phyloP scores from a whole-genome alignment of 2,329 filamentous ascomycete genomes.

The Fusarium odoratissimum region DNA sequence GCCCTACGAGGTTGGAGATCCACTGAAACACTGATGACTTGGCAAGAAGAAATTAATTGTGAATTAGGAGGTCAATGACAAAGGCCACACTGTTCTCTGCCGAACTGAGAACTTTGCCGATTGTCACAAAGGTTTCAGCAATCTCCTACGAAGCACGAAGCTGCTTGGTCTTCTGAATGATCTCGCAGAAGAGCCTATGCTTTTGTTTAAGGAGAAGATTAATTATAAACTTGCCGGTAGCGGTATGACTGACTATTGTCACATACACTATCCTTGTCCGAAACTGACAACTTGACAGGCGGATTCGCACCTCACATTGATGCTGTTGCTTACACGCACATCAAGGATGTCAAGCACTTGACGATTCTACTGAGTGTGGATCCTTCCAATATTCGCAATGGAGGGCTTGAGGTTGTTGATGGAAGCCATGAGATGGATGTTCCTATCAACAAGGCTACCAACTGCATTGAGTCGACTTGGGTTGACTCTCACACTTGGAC shows the following conservation, averaged over 20 bases:
- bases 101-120: background rate
- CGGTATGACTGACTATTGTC: no score
- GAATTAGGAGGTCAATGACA: background rate
- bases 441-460: background rate
- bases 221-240: background rate
- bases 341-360: background rate
- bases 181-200: background rate
- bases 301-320: slow-evolving; percentile 1
- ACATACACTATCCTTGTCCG: no score
- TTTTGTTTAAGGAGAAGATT: background rate
- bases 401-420: background rate
- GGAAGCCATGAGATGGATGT: background rate
- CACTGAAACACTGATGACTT: accelerated
- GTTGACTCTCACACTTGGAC: background rate
- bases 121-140: background rate
- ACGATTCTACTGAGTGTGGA: background rate
- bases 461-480: background rate
- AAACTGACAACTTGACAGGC: accelerated
- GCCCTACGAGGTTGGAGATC: background rate
- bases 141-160: background rate
- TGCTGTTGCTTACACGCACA: background rate
- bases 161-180: background rate
- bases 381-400: background rate
- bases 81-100: background rate
- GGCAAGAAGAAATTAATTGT: background rate